These are phyloP conservation scores for Aspergillus sp. DNA, from an alignment of 2,329 filamentous ascomycete species.

Conservation along the genomic window DNA sequence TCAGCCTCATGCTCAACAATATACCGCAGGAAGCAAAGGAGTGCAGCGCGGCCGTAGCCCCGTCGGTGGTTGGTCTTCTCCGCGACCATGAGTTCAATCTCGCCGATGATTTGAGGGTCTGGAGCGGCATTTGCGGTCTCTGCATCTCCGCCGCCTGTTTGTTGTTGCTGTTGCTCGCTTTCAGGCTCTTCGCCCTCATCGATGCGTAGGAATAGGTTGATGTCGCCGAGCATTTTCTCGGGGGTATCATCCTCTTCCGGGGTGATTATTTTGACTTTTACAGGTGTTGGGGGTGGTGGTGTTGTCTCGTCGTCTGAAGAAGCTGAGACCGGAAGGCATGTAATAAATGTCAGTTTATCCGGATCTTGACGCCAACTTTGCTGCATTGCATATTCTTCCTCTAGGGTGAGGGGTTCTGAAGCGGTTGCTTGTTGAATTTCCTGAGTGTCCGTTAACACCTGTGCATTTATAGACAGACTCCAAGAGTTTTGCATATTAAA, in stretches of 20 bases:
- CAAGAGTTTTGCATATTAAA: too few relatives aligned
- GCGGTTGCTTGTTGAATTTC: conserved; percentile 76
- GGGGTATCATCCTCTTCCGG: conserved; percentile 46
- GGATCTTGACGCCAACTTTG: conserved; percentile 69
- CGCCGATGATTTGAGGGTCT: conserved; percentile 17
- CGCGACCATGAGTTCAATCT: conserved; percentile 11
- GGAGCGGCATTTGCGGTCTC: background rate
- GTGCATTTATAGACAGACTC: too few relatives aligned
- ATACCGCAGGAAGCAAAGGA: conserved; percentile 63
- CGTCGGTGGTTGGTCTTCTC: conserved; percentile 44
- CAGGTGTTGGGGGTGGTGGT: background rate
- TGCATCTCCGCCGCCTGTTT: background rate
- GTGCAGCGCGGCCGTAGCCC: conserved; percentile 58
- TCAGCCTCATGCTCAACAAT: conserved; percentile 45
- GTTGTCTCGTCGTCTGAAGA: background rate
- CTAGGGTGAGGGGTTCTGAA: conserved; percentile 70
- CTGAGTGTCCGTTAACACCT: conserved; percentile 17
- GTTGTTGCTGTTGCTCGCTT: too few relatives aligned
- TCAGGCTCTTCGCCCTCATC: conserved; percentile 44
- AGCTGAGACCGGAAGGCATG: conserved; percentile 49
- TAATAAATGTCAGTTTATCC: conserved; percentile 90
- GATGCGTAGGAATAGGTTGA: conserved; percentile 69
- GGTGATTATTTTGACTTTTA: background rate
- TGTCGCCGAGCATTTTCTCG: conserved; percentile 59
- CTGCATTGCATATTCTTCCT: conserved; percentile 86